Conservation (phyloP, 805 yeast genomes). For the Kazachstania kunashirensis region DNA sequence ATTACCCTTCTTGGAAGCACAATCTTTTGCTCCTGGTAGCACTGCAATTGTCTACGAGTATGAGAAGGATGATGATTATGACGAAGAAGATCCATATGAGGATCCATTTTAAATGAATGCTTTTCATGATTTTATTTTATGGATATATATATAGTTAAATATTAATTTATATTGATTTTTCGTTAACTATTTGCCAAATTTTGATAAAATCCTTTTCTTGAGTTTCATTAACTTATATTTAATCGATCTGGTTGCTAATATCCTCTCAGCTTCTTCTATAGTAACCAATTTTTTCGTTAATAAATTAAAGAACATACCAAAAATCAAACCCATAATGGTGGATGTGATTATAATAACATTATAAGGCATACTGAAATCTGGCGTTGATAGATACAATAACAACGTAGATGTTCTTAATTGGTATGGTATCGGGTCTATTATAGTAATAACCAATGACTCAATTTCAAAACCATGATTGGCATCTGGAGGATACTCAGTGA, state of each 20-base stretch:
- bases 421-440: conserved; percentile 37
- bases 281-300: conserved; percentile 65
- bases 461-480: conserved; percentile 96
- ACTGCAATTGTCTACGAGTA: conserved; percentile 85
- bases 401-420: conserved; percentile 77
- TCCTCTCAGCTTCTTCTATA: conserved; percentile 52
- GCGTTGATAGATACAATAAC: conserved; percentile 81
- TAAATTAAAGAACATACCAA: conserved; percentile 77
- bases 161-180: not conserved
- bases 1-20: conserved; percentile 87
- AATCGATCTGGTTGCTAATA: conserved; percentile 11
- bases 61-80: conserved; percentile 95
- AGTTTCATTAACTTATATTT: conserved; percentile 16
- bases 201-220: conserved; percentile 7
- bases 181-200: conserved; percentile 1
- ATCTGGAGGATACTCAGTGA: conserved; percentile 97
- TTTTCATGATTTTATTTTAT: not conserved
- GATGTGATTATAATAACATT: conserved; percentile 91
- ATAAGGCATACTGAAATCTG: conserved; percentile 98
- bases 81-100: conserved; percentile 95
- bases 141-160: not conserved
- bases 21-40: conserved; percentile 65
- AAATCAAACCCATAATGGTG: conserved; percentile 84
- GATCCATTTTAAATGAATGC: conserved; percentile 63
- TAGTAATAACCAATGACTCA: conserved; percentile 76